Percentiles rank a stretch among this genome's conserved stretches.
phyloP scores from a whole-genome alignment of 768 basidiomycete genomes.

The Boletus reticuloceps region DNA sequence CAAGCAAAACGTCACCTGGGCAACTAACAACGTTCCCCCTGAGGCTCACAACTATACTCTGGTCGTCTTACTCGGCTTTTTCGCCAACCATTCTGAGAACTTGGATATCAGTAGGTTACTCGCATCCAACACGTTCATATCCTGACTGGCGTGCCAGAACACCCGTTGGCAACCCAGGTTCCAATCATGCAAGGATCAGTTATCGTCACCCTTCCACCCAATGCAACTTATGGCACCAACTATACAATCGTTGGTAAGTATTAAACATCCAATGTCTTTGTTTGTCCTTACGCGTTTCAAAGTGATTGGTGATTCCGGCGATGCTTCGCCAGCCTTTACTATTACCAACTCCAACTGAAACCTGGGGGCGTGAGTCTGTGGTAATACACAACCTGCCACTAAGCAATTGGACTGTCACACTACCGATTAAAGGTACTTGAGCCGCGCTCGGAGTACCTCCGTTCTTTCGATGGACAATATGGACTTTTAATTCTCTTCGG shows the following conservation, averaged over 20 bases:
- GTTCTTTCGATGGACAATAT: constrained; percentile 2
- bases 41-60: constrained; percentile 37
- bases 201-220: constrained; percentile 50
- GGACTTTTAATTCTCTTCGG: not conserved
- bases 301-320: constrained; percentile 73
- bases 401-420: not conserved
- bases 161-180: constrained; percentile 58
- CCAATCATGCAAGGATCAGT: constrained; percentile 49
- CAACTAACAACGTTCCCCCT: constrained; percentile 35
- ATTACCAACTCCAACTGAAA: constrained; percentile 31
- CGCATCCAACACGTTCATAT: not conserved
- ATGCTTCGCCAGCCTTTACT: constrained; percentile 55
- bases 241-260: constrained; percentile 66
- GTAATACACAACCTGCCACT: not conserved
- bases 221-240: constrained; percentile 37
- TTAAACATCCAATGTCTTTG: not conserved
- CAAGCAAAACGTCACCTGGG: constrained; percentile 44
- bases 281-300: not conserved
- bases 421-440: not conserved
- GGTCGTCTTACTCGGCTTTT: constrained; percentile 44
- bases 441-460: constrained; percentile 1
- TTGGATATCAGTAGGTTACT: constrained; percentile 45
- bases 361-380: not conserved
- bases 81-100: constrained; percentile 40
- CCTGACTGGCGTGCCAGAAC: constrained; percentile 35